Evolutionary conservation across 345 rosid genomes (phyloP).

Genomic region (Eucalyptus curtisii): DNA sequence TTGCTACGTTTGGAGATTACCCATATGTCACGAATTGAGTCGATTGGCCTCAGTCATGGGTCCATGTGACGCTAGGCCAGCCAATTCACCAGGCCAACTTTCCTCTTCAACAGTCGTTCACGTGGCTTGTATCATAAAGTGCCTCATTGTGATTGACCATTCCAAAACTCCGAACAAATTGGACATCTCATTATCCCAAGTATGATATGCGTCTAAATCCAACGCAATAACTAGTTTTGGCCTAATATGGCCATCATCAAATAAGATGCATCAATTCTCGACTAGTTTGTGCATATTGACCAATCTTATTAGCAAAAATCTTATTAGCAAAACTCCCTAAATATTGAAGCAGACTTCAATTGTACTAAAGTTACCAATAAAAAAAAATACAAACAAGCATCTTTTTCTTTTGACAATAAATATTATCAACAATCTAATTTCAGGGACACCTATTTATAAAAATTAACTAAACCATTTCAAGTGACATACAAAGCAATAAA

Average conservation of each 20-base stretch:
- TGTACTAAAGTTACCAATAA: background rate
- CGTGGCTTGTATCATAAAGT: fast-evolving
- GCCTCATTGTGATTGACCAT: background rate
- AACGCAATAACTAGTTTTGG: background rate
- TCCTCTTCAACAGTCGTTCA: background rate
- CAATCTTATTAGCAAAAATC: background rate
- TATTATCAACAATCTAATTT: background rate
- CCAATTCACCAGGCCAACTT: background rate
- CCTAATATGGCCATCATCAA: background rate
- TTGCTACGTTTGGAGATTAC: background rate
- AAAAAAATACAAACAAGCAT: background rate
- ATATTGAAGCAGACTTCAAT: background rate
- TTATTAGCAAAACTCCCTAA: background rate
- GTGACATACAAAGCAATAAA: background rate
- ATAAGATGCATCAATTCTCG: background rate
- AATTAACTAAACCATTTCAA: background rate
- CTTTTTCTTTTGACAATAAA: background rate
- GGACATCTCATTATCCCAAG: background rate
- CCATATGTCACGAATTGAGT: background rate
- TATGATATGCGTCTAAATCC: background rate
- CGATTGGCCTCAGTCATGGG: background rate
- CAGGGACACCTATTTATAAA: background rate
- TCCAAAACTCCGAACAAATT: background rate
- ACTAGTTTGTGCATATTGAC: background rate
- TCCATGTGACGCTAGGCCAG: background rate